Evolutionary conservation across 2,329 filamentous ascomycete genomes (phyloP).

Genomic region (Aspergillus calidoustus): DNA sequence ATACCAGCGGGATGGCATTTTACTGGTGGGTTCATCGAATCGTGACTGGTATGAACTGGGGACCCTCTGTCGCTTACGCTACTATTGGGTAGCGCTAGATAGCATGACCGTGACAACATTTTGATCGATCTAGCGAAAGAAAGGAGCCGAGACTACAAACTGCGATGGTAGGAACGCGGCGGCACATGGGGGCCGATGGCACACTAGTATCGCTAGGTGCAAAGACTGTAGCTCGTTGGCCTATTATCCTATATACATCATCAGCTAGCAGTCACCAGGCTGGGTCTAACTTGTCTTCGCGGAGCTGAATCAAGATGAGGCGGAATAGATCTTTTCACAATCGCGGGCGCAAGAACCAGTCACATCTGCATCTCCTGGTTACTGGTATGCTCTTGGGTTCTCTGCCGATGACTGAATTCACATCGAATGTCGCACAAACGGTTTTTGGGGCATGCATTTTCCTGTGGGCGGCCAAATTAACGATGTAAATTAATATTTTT

Average conservation of each 20-base stretch:
- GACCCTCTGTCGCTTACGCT: background rate
- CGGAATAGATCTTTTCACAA: conserved; percentile 21
- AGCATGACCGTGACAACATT: conserved; percentile 7
- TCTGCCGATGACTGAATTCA: conserved; percentile 17
- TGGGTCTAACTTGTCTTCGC: conserved; percentile 1
- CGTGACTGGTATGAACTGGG: background rate
- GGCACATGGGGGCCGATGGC: background rate
- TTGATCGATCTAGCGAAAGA: background rate
- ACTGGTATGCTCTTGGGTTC: conserved; percentile 1
- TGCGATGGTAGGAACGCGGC: background rate
- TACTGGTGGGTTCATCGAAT: conserved; percentile 1
- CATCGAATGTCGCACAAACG: conserved; percentile 23
- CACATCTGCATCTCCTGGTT: conserved; percentile 19
- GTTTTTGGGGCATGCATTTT: conserved; percentile 18
- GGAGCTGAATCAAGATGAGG: conserved; percentile 1
- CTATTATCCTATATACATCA: conserved; percentile 15
- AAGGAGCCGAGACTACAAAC: background rate
- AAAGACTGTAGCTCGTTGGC: background rate
- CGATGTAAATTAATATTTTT: background rate
- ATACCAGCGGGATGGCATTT: background rate
- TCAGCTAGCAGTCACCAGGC: conserved; percentile 11
- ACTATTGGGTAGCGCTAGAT: background rate
- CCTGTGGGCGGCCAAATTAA: conserved; percentile 2
- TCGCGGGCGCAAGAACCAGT: conserved; percentile 20
- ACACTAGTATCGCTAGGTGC: conserved; percentile 7